A percentile compares a stretch with the other conserved stretches of the same genome.
These are phyloP conservation scores for Beauveria australis DNA, from an alignment of 2,329 filamentous ascomycete genomes.

Conservation along the genomic window DNA sequence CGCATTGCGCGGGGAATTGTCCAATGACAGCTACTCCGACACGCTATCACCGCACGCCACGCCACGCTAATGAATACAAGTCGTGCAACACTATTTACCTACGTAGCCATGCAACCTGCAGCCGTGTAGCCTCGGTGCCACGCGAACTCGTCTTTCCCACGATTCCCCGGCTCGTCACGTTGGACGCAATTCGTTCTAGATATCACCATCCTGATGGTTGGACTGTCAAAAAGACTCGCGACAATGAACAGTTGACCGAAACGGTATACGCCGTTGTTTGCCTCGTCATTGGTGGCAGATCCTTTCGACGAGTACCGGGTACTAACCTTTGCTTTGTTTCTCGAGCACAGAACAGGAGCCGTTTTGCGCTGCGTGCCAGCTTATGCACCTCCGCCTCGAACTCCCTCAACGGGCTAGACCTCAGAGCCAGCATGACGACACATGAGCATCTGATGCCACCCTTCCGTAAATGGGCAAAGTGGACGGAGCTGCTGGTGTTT, in stretches of 20 bases:
- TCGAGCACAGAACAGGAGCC: too few relatives aligned
- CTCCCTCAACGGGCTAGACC: background rate
- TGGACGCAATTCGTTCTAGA: too few relatives aligned
- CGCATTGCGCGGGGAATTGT: background rate
- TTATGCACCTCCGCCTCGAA: constrained; percentile 7
- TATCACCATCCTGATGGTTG: too few relatives aligned
- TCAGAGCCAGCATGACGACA: constrained; percentile 1
- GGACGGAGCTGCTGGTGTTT: background rate
- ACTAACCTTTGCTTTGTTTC: too few relatives aligned
- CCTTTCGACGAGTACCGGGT: too few relatives aligned
- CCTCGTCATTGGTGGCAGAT: background rate
- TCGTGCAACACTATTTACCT: background rate
- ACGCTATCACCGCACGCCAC: constrained; percentile 3
- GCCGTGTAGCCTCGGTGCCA: background rate
- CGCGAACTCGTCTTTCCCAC: too few relatives aligned
- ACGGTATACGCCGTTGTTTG: background rate
- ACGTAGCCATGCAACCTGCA: background rate
- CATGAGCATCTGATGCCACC: constrained; percentile 4
- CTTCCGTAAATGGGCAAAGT: background rate
- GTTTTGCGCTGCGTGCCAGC: background rate
- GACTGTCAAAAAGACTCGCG: too few relatives aligned
- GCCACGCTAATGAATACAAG: background rate
- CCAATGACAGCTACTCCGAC: background rate
- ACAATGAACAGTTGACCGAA: background rate
- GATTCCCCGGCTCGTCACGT: too few relatives aligned